Evolutionary conservation across 305 asterid species (phyloP).

Genomic region (Solanum chacoense): DNA sequence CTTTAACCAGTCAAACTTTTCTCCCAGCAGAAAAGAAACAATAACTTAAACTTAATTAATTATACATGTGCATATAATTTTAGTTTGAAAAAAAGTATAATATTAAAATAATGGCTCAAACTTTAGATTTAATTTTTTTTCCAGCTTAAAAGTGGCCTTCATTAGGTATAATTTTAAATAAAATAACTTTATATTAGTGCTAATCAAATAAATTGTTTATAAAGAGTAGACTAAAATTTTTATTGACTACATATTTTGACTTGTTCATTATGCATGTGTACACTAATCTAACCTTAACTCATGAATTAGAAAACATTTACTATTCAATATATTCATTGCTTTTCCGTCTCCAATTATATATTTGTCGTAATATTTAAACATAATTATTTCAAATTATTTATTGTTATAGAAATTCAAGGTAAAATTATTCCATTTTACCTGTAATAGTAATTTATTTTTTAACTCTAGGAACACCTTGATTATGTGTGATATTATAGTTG

Average conservation of each 20-base stretch:
- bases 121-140: background rate
- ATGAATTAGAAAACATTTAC: background rate
- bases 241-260: background rate
- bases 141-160: background rate
- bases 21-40: background rate
- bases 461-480: background rate
- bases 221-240: background rate
- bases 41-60: background rate
- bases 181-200: background rate
- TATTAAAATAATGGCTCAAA: background rate
- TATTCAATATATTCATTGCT: background rate
- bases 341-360: background rate
- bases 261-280: background rate
- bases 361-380: background rate
- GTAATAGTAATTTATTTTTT: background rate
- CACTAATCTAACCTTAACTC: background rate
- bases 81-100: background rate
- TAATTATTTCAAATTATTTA: too few relatives aligned
- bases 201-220: background rate
- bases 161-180: background rate
- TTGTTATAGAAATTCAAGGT: too few relatives aligned
- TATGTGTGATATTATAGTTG: background rate
- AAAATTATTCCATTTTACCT: background rate
- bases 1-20: background rate
- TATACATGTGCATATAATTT: background rate